A percentile compares a stretch with the other conserved stretches of the same genome.
These are phyloP conservation scores for Rheum nobile DNA, from an alignment of 148 eudicot genomes.

Conservation along the genomic window DNA sequence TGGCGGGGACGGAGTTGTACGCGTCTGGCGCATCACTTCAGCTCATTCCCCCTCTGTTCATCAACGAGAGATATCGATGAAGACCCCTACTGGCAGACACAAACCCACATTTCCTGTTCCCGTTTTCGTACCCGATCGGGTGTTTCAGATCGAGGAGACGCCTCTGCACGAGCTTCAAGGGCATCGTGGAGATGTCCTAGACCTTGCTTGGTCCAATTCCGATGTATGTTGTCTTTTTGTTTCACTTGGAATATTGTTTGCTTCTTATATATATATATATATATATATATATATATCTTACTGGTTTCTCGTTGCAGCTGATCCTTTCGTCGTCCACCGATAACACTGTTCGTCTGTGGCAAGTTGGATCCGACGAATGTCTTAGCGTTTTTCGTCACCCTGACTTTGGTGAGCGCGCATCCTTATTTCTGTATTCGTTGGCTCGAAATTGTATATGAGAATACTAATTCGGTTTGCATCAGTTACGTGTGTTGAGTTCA, in stretches of 20 bases:
- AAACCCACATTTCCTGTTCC: neutral
- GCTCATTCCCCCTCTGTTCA: too few relatives aligned
- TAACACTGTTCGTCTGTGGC: conserved; percentile 78
- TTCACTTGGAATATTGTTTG: neutral
- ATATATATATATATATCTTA: too few relatives aligned
- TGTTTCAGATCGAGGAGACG: conserved; percentile 44
- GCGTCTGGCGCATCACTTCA: too few relatives aligned
- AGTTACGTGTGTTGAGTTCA: conserved; percentile 86
- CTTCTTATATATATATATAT: too few relatives aligned
- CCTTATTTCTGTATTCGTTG: neutral
- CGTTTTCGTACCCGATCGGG: neutral
- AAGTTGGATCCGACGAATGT: conserved; percentile 51
- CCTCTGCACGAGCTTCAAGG: conserved; percentile 62
- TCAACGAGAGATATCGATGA: too few relatives aligned
- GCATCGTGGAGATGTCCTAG: conserved; percentile 56
- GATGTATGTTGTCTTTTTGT: conserved; percentile 36
- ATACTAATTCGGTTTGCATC: conserved; percentile 12
- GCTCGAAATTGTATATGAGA: neutral
- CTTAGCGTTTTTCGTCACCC: conserved; percentile 48
- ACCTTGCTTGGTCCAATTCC: conserved; percentile 71
- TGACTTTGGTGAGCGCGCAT: conserved; percentile 45
- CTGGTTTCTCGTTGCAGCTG: too few relatives aligned
- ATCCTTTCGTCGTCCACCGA: conserved; percentile 76
- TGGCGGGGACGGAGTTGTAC: too few relatives aligned
- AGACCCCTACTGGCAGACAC: too few relatives aligned